These are phyloP conservation scores for Lactarius akahatsu DNA, from an alignment of 768 basidiomycete species.

Conservation along the genomic window DNA sequence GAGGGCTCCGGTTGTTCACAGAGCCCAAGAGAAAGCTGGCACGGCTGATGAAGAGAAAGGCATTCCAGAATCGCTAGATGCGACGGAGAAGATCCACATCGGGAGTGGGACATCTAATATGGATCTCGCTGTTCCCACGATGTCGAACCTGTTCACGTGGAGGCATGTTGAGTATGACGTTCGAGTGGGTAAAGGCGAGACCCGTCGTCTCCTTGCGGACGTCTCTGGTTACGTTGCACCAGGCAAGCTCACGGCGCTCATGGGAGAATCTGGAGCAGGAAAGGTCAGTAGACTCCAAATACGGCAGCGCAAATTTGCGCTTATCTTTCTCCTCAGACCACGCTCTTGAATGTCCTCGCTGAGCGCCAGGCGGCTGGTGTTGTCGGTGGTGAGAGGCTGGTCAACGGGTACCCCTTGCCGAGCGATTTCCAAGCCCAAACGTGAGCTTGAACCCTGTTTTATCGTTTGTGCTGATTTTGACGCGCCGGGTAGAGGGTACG, in stretches of 20 bases:
- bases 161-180: slow-evolving; percentile 74
- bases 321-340: slow-evolving; percentile 43
- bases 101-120: slow-evolving; percentile 17
- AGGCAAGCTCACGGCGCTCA: slow-evolving; percentile 83
- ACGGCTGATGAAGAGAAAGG: slow-evolving; percentile 36
- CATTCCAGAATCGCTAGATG: neutral
- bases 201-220: slow-evolving; percentile 64
- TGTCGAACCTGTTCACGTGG: slow-evolving; percentile 77
- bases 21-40: slow-evolving; percentile 18
- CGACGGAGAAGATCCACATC: slow-evolving; percentile 3
- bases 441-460: slow-evolving; percentile 56
- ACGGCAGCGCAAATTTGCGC: neutral
- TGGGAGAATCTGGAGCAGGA: slow-evolving; percentile 84
- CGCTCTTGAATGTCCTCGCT: slow-evolving; percentile 70
- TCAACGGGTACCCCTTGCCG: slow-evolving; percentile 62
- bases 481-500: slow-evolving; percentile 9
- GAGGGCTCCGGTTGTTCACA: slow-evolving; percentile 30
- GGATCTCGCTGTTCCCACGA: slow-evolving; percentile 26
- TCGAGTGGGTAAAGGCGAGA: slow-evolving; percentile 57
- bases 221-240: slow-evolving; percentile 82
- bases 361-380: slow-evolving; percentile 73
- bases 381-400: slow-evolving; percentile 59
- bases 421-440: slow-evolving; percentile 53
- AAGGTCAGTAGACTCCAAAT: slow-evolving; percentile 29
- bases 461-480: slow-evolving; percentile 32